phyloP scores from a whole-genome alignment of 192 early-diverging fungal species.

The Coemansia sp. region DNA sequence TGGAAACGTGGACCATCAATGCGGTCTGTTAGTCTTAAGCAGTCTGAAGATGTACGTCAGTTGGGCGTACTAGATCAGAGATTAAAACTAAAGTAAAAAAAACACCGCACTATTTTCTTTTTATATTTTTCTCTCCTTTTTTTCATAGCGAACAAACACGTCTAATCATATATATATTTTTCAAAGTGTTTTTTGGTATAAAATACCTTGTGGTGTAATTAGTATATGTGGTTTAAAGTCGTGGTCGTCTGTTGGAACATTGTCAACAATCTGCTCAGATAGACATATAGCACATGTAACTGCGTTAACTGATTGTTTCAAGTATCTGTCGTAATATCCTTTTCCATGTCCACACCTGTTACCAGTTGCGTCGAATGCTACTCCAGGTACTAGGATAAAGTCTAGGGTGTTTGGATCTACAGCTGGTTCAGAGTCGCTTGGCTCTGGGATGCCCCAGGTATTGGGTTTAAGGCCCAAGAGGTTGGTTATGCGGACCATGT shows the following conservation, averaged over 20 bases:
- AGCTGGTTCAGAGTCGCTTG: neutral
- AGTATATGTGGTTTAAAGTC: conserved; percentile 34
- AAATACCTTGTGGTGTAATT: conserved; percentile 22
- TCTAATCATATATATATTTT: neutral
- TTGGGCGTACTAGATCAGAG: conserved; percentile 45
- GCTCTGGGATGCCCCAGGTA: conserved; percentile 48
- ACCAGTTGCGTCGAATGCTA: conserved; percentile 36
- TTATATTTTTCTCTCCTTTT: neutral
- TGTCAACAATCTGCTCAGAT: conserved; percentile 25
- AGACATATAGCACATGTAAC: conserved; percentile 42
- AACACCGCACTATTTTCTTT: neutral
- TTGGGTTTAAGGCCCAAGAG: conserved; percentile 9
- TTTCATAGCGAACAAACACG: neutral
- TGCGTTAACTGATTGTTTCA: neutral
- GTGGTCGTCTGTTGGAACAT: conserved; percentile 20
- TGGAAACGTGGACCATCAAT: conserved; percentile 23
- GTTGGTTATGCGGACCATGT: conserved; percentile 26
- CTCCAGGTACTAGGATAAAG: conserved; percentile 43
- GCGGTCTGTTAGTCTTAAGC: conserved; percentile 50
- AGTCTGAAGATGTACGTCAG: conserved; percentile 49
- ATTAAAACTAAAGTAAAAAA: conserved; percentile 37
- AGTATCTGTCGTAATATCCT: conserved; percentile 48
- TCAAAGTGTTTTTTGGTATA: conserved; percentile 6
- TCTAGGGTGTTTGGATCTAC: conserved; percentile 32
- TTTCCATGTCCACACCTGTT: conserved; percentile 45